Base-by-base conservation (phyloP, 2,329 filamentous ascomycete genomes). In the Knoxdaviesia capensis region DNA sequence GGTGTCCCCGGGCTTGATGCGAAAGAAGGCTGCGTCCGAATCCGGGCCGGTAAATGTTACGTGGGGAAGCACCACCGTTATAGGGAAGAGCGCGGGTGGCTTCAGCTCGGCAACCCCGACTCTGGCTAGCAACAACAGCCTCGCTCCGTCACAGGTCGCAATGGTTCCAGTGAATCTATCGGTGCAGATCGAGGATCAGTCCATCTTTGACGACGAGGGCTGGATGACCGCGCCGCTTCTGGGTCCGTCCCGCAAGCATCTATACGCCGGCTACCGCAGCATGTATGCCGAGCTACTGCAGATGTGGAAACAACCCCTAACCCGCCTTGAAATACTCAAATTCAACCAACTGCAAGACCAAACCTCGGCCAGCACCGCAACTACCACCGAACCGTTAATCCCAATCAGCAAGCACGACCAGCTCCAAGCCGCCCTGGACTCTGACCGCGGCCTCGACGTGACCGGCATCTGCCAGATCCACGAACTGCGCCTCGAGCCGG, bases 251-350 rank as follows among this genome's bases (percentile, higher is more conserved):
- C 64, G 63, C n/a, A 54, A 59, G 5, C 53, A 60, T 4, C 53
- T 68, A 20, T 74, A 75, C 47, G 63, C 66, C n/a, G 64, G 61
- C 49, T 81, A 80, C 51, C 69, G 77, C 34, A 69, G 72, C 45
- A 65, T 69, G 1, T 81, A 81, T 49, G 74, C 76, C n/a, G 74
- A 79, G 54, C 67, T 80, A 56, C 63, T 81, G 4, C 75, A 76
- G 48, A 69, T 74, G 57, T 80, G 77, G 77, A 62, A 65, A 2
- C 67, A 75, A 43, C 74, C 74, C 0, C 57, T 80, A 5, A 65
- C 71, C 32, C 64, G 75, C 11, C 64, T 80, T 1, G 77, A 81
- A 52, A 69, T 81, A 31, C 65, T 80, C 57, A 80, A 81, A 51
- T 80, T 80, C 51, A 79, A 79, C 47, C 66, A 72, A 4, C 59